phyloP scores from a whole-genome alignment of 306 rosid genomes.

The Trichosanthes truncata region DNA sequence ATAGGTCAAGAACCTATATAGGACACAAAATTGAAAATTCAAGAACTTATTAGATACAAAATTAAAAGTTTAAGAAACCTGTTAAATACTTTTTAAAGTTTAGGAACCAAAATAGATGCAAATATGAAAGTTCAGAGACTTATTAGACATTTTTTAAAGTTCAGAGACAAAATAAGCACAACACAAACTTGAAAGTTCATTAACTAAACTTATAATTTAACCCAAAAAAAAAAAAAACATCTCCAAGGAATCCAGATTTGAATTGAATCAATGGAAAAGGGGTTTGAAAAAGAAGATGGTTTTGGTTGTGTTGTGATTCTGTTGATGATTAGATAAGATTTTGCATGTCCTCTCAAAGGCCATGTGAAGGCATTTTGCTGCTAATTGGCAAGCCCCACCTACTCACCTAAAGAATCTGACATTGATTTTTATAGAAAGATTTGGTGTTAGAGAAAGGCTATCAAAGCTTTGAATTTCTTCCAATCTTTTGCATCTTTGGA shows the following conservation, averaged over 20 bases:
- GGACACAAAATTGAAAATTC: no score
- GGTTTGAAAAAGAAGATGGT: background rate
- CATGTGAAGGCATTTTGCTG: background rate
- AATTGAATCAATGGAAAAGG: background rate
- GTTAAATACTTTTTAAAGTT: no score
- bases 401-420: slow-evolving; percentile 6
- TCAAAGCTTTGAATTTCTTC: slow-evolving; percentile 1
- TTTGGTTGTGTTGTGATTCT: background rate
- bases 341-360: background rate
- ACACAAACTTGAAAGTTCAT: no score
- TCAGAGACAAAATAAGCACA: no score
- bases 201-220: no score
- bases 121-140: no score
- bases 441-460: background rate
- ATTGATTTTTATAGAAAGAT: slow-evolving; percentile 9
- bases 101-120: no score
- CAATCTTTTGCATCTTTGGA: background rate
- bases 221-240: background rate
- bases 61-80: no score
- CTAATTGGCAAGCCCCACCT: slow-evolving; percentile 5
- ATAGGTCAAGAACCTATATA: no score
- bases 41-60: no score
- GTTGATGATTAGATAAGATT: slow-evolving; percentile 9
- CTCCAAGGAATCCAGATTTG: background rate
- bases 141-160: no score